A percentile compares a stretch with the other conserved stretches of the same genome.
phyloP scores from a whole-genome alignment of 768 basidiomycete genomes.

The Amanita phalloides region DNA sequence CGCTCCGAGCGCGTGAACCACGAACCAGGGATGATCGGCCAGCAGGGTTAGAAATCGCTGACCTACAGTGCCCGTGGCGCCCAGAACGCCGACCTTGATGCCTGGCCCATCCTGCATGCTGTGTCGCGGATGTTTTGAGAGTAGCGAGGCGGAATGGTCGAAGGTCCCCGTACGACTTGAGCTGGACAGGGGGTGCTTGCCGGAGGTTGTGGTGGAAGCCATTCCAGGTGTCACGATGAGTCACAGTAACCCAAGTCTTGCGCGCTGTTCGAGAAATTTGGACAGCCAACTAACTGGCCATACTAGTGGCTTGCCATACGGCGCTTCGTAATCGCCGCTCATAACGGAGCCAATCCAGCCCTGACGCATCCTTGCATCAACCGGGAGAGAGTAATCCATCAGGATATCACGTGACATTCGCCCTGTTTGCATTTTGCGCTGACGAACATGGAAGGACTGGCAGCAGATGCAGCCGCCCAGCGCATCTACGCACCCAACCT shows the following conservation, averaged over 20 bases:
- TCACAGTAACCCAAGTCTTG: too few relatives aligned
- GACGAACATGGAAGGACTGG: constrained; percentile 29
- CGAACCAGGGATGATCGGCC: constrained; percentile 83
- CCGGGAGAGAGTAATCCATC: too few relatives aligned
- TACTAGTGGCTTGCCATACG: fast-evolving
- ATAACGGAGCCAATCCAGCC: neutral
- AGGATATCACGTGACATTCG: constrained; percentile 6
- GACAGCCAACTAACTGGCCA: too few relatives aligned
- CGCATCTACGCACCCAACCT: constrained; percentile 61
- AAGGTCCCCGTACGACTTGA: constrained; percentile 15
- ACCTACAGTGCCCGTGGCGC: constrained; percentile 91
- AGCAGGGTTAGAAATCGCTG: constrained; percentile 92
- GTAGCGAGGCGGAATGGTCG: constrained; percentile 13
- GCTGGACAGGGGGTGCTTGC: constrained; percentile 7
- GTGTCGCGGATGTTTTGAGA: constrained; percentile 23
- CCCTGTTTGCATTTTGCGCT: neutral
- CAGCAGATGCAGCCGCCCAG: constrained; percentile 42
- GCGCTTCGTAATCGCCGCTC: neutral
- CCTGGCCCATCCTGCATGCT: constrained; percentile 21
- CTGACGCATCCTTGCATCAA: neutral
- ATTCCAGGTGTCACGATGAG: neutral
- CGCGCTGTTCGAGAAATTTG: too few relatives aligned
- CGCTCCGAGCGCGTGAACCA: constrained; percentile 79
- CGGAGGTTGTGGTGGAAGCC: constrained; percentile 5
- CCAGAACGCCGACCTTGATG: constrained; percentile 61